Evolutionary conservation across 306 rosid species (phyloP).

Genomic region (Heteromeles arbutifolia): DNA sequence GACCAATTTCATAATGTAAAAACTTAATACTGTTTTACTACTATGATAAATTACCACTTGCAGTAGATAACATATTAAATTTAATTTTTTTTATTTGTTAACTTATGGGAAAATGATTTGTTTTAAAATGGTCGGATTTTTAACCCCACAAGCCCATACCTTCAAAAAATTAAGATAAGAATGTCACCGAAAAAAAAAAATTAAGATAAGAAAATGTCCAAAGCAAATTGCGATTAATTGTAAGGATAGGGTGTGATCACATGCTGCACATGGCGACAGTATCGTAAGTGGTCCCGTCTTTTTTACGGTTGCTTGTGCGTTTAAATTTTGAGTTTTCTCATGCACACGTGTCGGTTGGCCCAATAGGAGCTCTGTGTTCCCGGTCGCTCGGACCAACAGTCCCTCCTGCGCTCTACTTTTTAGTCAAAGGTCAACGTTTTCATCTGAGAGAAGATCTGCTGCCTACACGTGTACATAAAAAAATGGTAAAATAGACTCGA

Average conservation of each 20-base stretch:
- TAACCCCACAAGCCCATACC: background rate
- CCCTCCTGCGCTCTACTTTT: background rate
- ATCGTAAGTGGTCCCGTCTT: background rate
- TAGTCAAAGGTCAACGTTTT: conserved; percentile 6
- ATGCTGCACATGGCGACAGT: conserved; percentile 20
- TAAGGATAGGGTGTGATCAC: conserved; percentile 13
- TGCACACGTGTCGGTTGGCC: conserved; percentile 23
- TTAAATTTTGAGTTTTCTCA: background rate
- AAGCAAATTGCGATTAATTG: background rate
- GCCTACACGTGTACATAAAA: conserved; percentile 12
- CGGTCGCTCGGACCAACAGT: conserved; percentile 19
- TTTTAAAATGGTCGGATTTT: background rate
- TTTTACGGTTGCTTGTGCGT: background rate
- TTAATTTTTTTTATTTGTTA: background rate
- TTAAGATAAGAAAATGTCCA: background rate
- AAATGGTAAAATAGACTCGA: background rate
- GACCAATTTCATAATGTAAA: rapidly evolving
- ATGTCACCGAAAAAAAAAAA: too few relatives aligned
- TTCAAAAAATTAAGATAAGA: background rate
- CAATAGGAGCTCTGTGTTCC: background rate
- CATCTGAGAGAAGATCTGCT: background rate
- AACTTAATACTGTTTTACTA: rapidly evolving
- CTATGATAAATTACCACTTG: too few relatives aligned
- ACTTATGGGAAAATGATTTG: background rate
- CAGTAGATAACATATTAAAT: background rate